These are phyloP conservation scores for Aphanocladium album DNA, from an alignment of 2,329 filamentous ascomycete species.

Conservation along the genomic window DNA sequence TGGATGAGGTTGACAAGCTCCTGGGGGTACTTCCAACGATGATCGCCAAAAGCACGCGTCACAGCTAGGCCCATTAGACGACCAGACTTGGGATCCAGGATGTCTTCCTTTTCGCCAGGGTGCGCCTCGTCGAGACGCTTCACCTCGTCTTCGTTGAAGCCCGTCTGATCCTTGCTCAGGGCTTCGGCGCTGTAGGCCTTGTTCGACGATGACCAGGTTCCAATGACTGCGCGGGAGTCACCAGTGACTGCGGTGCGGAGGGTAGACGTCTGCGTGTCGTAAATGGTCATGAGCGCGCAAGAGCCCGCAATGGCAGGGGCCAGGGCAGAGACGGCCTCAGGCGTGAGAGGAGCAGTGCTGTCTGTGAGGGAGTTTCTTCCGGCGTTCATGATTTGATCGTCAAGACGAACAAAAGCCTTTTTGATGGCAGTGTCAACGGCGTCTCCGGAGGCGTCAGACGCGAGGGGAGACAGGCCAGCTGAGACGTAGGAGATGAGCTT, in stretches of 20 bases:
- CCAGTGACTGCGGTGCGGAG: conserved; percentile 62
- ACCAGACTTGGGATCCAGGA: conserved; percentile 44
- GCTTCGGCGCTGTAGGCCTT: conserved; percentile 45
- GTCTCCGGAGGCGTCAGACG: conserved; percentile 33
- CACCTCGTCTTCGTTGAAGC: conserved; percentile 55
- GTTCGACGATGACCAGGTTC: conserved; percentile 37
- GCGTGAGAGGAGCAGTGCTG: conserved; percentile 23
- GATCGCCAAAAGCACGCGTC: conserved; percentile 64
- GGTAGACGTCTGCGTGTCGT: conserved; percentile 47
- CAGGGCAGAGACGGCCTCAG: conserved; percentile 27
- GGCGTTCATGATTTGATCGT: conserved; percentile 47
- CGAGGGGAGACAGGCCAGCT: conserved; percentile 26
- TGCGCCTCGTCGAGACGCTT: conserved; percentile 51
- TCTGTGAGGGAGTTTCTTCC: conserved; percentile 29
- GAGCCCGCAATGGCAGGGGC: conserved; percentile 45
- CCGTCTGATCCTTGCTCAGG: conserved; percentile 62
- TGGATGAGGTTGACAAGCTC: conserved; percentile 30
- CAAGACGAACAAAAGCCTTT: conserved; percentile 51
- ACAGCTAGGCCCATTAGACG: conserved; percentile 57
- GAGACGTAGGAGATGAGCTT: conserved; percentile 40
- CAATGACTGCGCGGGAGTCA: conserved; percentile 63
- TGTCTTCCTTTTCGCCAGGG: conserved; percentile 54
- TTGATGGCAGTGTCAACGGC: conserved; percentile 52
- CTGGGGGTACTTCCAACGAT: conserved; percentile 61
- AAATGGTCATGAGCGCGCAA: conserved; percentile 59